Percentiles rank a stretch among this genome's conserved stretches.
These are phyloP conservation scores for Dictyostelium firmibasis DNA, from an alignment of 78 protist species.

Conservation along the genomic window DNA sequence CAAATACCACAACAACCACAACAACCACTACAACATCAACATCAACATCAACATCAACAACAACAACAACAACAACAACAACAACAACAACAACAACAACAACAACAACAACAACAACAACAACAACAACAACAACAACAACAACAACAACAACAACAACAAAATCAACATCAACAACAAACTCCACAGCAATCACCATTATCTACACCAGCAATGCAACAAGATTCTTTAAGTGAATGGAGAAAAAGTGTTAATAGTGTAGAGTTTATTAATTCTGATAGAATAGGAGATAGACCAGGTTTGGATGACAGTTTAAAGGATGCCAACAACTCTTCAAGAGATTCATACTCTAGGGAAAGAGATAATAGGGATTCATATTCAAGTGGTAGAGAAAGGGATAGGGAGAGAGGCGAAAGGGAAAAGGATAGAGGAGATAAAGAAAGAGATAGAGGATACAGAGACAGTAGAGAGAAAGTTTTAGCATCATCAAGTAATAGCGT, in stretches of 20 bases:
- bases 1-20: neutral
- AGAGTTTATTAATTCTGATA: neutral
- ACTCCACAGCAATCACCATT: neutral
- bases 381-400: neutral
- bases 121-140: neutral
- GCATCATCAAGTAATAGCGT: neutral
- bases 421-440: neutral
- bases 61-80: neutral
- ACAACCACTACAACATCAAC: neutral
- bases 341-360: neutral
- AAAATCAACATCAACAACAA: no score
- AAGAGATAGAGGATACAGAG: neutral
- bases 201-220: no score
- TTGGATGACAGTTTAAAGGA: neutral
- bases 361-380: neutral
- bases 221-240: neutral
- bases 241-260: neutral
- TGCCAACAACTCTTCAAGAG: neutral
- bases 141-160: no score
- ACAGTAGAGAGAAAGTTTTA: neutral
- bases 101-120: neutral
- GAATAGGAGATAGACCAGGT: neutral
- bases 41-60: neutral
- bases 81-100: neutral
- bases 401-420: neutral